phyloP scores from a whole-genome alignment of 2,329 filamentous ascomycete species.

The Nectriaceae sp. region DNA sequence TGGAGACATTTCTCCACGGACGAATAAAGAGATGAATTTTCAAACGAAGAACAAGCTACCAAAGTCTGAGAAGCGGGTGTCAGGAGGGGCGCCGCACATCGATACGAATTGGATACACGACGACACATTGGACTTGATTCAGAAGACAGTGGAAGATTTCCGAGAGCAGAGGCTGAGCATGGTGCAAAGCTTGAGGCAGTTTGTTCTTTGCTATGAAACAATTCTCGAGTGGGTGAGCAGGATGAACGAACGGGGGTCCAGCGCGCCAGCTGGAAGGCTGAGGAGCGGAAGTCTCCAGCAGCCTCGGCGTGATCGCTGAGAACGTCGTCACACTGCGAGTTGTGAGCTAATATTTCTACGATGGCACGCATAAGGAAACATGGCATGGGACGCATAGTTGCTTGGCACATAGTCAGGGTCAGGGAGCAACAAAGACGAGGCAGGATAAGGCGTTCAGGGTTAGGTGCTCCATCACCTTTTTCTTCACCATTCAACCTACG shows the following conservation, averaged over 20 bases:
- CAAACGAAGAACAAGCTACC: slow-evolving; percentile 16
- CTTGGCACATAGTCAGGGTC: too few species aligned
- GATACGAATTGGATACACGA: slow-evolving; percentile 69
- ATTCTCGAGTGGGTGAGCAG: slow-evolving; percentile 80
- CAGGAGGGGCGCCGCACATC: slow-evolving; percentile 18
- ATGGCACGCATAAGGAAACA: background rate
- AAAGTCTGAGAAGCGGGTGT: slow-evolving; percentile 14
- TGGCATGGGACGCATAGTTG: too few species aligned
- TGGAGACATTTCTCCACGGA: slow-evolving; percentile 32
- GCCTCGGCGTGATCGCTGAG: slow-evolving; percentile 7
- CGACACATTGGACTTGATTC: slow-evolving; percentile 75
- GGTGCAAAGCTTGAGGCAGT: slow-evolving; percentile 93
- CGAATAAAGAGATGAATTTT: slow-evolving; percentile 25
- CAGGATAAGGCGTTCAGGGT: too few species aligned
- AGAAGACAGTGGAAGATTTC: slow-evolving; percentile 89
- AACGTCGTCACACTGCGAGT: slow-evolving; percentile 4
- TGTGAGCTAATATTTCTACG: background rate
- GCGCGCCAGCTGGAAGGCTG: slow-evolving; percentile 19
- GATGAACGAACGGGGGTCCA: slow-evolving; percentile 39
- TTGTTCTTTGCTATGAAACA: slow-evolving; percentile 95
- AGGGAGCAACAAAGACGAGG: too few species aligned
- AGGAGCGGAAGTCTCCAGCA: slow-evolving; percentile 37
- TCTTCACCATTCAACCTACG: too few species aligned
- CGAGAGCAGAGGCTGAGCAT: slow-evolving; percentile 86
- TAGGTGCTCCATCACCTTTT: too few species aligned